These are phyloP conservation scores for Vachellia pachyceras DNA, from an alignment of 306 rosid genomes.

Conservation along the genomic window DNA sequence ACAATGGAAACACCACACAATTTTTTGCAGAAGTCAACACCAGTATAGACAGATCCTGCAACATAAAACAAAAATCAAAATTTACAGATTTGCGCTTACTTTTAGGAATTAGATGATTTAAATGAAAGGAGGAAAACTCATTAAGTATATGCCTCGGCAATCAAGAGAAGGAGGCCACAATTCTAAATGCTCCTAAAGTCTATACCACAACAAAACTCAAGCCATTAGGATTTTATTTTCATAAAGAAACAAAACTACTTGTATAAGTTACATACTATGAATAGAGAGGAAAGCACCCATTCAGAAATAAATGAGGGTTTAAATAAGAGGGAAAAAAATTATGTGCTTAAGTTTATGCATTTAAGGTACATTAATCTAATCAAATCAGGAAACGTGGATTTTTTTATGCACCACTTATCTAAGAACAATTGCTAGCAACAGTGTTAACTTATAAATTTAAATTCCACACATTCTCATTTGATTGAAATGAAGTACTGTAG, in stretches of 20 bases:
- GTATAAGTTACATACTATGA: not conserved
- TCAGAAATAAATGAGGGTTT: not conserved
- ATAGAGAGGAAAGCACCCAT: not conserved
- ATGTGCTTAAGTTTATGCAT: not conserved
- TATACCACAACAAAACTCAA: not conserved
- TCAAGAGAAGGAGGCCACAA: not conserved
- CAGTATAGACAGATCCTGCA: constrained; percentile 87
- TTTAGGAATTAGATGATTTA: not conserved
- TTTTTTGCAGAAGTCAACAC: constrained; percentile 98
- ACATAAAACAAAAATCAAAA: constrained; percentile 17
- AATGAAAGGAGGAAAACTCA: not conserved
- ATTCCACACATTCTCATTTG: not conserved
- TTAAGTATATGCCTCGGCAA: not conserved
- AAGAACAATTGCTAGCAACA: not conserved
- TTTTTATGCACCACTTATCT: not conserved
- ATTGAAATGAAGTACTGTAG: not conserved
- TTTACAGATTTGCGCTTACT: not conserved
- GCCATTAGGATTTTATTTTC: not conserved
- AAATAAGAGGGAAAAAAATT: not conserved
- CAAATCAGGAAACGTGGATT: not conserved
- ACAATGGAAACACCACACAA: constrained; percentile 94
- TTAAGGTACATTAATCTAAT: not conserved
- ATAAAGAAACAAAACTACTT: not conserved
- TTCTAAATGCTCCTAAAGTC: not conserved
- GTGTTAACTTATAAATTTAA: not conserved